Conservation (phyloP, 345 rosid genomes). For the Camelina hispida region DNA sequence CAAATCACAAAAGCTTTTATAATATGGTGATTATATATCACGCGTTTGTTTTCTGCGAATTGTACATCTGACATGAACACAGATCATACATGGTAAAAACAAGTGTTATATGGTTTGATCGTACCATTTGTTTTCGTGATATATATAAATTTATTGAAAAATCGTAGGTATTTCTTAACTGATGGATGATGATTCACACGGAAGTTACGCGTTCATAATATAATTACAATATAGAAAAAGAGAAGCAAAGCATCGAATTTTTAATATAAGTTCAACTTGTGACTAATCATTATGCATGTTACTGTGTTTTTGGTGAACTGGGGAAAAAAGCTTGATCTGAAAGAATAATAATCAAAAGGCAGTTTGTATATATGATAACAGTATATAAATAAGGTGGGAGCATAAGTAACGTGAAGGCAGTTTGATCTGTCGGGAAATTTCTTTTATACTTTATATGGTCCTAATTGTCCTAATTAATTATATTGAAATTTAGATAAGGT, state of each 20-base stretch:
- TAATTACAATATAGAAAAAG: neutral
- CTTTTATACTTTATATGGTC: slow-evolving; percentile 25
- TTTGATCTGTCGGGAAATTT: slow-evolving; percentile 41
- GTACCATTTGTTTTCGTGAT: slow-evolving; percentile 5
- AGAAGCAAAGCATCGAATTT: slow-evolving; percentile 22
- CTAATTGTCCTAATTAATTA: slow-evolving; percentile 16
- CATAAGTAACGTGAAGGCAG: slow-evolving; percentile 48
- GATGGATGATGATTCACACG: slow-evolving; percentile 8
- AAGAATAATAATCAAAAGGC: slow-evolving; percentile 30
- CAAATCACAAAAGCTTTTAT: neutral
- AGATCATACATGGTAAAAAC: slow-evolving; percentile 22
- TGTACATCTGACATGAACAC: slow-evolving; percentile 20
- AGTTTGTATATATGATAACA: slow-evolving; percentile 16
- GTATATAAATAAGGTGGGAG: slow-evolving; percentile 35
- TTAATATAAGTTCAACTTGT: slow-evolving; percentile 45
- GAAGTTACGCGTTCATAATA: slow-evolving; percentile 32
- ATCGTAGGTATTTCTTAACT: neutral
- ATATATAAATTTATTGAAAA: neutral
- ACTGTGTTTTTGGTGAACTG: slow-evolving; percentile 35
- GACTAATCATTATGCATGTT: slow-evolving; percentile 47
- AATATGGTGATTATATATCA: neutral
- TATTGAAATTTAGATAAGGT: too few species aligned
- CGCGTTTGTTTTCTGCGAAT: too few species aligned
- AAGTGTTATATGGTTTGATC: neutral
- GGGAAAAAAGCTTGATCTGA: slow-evolving; percentile 35